Evolutionary conservation across 495 filamentous ascomycete species (phyloP), one percentile per base, ranked within the genome.

Genomic region (Penicillium canescens): DNA sequence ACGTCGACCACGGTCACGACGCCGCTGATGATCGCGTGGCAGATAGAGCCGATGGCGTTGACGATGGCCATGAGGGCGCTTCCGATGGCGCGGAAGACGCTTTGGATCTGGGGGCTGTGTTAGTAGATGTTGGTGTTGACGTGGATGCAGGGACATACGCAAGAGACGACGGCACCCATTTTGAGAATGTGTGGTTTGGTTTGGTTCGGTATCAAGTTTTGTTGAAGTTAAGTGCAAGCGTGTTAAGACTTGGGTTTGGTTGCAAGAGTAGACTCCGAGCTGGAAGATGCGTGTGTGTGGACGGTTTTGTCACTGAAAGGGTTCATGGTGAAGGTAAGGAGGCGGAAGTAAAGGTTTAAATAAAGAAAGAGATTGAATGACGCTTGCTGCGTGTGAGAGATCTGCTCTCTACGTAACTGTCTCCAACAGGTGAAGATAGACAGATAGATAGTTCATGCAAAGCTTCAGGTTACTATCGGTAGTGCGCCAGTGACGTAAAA

Each of bases 81-180:
- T 37, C 92, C 93, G 78, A 98, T 93, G 57, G 91, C 83, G 59
- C 79, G 88, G 81, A 94, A 85, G 75, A 94, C 73, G 71, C 77
- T 74, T 68, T 82, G 60, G 71, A 98, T 86, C 93, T 98, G 41
- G 42, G 23, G 53, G 28, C 40, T 2, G 10, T 24, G 55, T 72
- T 61, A 72, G 62, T 42, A 37, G 24, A 11, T 6, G 8, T 46
- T 46, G 28, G 33, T 3, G 13, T 41, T 20, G 44, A 55, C 42
- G 44, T 28, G 43, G 42, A 46, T 35, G 34, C 16, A 50, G 38
- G 48, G 52, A 86, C 91, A 60, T 92, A 98, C 93, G 63, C 93
- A 96, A 73, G 91, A 96, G 54, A 95, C 82, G 70, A 97, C 89
- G 75, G 90, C 92, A 77, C 93, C 93, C 93, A 98, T 98, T 67